Base-by-base conservation (phyloP, 495 filamentous ascomycete species). In the Trichoderma asperelloides region DNA sequence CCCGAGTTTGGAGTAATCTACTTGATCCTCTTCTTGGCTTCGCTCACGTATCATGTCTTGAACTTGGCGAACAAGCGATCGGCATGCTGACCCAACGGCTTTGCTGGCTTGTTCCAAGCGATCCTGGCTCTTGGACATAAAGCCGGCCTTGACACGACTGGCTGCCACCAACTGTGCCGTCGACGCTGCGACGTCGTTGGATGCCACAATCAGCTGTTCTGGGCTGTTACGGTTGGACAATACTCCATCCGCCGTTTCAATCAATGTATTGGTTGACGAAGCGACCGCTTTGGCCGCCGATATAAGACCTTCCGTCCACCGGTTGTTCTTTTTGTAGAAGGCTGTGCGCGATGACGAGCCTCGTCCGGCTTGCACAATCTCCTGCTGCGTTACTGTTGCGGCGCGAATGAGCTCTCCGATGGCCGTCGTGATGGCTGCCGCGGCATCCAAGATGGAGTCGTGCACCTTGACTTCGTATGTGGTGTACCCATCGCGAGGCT, bases 271-370 rank as follows among this genome's bases (percentile, higher is more conserved):
- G 55, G 96, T 98, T 0, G 91, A 93, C 3, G 81, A 75, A 15
- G 95, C 95, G 8, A 98, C 96, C 1, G 95, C 95, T 79, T 98
- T 98, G 64, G 95, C 95, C 5, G 95, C 95, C 41, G 91, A 96
- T 75, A 98, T 96, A 60, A 98, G 84, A 62, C 95, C 95, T 74
- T 98, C 96, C 0, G 95, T 98, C 95, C 95, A 98, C 49, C 95
- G 88, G 76, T 86, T 86, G 83, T 97, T 96, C 81, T 96, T 96
- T 85, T 98, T 98, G 87, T 98, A 98, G 82, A 98, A 98, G 43
- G 92, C 91, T n/a, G 94, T 93, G 28, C 87, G 84, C 47, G 92
- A 95, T 45, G 91, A 90, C 66, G 87, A 89, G 65, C 95, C 95
- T 15, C 91, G 88, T 18, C 95, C 95, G 73, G 96, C 91, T 57